Percentiles rank a stretch among this genome's conserved stretches.
Conservation (phyloP, 2,329 filamentous ascomycete genomes). For the Calycina herbarum region DNA sequence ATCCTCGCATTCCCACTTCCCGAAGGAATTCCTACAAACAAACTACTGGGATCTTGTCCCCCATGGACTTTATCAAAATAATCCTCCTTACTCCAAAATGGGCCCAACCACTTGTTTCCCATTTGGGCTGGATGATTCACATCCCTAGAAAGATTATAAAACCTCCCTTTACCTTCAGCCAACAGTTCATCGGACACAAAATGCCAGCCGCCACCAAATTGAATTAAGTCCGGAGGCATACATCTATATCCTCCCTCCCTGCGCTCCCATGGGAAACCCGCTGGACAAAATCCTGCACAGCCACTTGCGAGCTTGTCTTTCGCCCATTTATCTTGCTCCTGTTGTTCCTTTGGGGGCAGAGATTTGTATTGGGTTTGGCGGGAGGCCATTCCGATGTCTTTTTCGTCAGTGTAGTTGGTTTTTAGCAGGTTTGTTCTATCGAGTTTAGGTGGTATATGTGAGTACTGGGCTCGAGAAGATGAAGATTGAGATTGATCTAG, state of each 20-base stretch:
- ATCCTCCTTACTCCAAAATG: neutral
- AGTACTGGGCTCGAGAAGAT: no score
- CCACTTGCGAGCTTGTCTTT: neutral
- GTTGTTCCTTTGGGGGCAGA: neutral
- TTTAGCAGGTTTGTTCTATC: no score
- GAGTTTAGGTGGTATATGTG: no score
- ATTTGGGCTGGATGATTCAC: neutral
- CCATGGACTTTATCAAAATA: neutral
- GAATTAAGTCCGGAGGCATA: neutral
- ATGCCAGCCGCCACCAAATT: neutral
- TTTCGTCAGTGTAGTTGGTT: neutral
- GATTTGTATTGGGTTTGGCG: constrained; percentile 3
- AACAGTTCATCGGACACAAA: neutral
- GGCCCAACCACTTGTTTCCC: neutral
- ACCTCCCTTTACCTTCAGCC: neutral
- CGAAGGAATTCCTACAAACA: no score
- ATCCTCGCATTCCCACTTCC: no score
- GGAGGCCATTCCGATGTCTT: neutral
- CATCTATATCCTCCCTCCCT: neutral
- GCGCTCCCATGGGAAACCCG: neutral
- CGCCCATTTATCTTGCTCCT: neutral
- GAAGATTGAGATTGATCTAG: no score
- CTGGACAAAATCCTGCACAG: neutral
- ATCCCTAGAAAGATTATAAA: neutral
- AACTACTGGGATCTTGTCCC: no score